These are phyloP conservation scores for Lablab purpureus DNA, from an alignment of 306 rosid genomes.

Conservation along the genomic window DNA sequence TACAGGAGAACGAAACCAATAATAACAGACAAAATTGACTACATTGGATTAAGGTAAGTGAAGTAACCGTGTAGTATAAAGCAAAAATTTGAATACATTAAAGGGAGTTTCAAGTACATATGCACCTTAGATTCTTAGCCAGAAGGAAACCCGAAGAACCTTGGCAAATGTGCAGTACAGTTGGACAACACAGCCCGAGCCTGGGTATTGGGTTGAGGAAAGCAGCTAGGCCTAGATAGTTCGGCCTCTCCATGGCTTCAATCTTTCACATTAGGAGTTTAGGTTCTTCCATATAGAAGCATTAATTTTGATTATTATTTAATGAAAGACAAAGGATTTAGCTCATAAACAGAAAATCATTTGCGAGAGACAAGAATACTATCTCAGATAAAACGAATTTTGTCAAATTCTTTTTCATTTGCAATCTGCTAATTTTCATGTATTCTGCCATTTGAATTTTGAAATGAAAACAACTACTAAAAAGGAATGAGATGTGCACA, in stretches of 20 bases:
- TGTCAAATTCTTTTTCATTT: neutral
- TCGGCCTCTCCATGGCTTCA: conserved; percentile 1
- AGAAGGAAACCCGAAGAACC: too few relatives aligned
- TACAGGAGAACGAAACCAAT: too few relatives aligned
- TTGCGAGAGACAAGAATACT: neutral
- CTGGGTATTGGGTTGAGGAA: too few relatives aligned
- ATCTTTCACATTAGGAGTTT: conserved; percentile 5
- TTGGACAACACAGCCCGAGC: too few relatives aligned
- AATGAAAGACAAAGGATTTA: neutral
- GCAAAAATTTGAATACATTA: too few relatives aligned
- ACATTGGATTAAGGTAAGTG: too few relatives aligned
- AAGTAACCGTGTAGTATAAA: too few relatives aligned
- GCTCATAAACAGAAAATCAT: neutral
- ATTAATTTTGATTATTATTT: neutral
- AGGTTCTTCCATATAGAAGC: neutral
- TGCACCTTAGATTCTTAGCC: too few relatives aligned
- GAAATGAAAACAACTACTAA: neutral
- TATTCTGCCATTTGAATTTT: neutral
- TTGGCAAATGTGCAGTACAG: too few relatives aligned
- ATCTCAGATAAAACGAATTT: neutral
- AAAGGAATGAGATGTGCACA: neutral
- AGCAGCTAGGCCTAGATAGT: neutral
- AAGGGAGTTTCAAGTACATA: too few relatives aligned
- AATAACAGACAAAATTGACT: too few relatives aligned
- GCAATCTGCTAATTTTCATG: neutral